Base-by-base conservation (phyloP, 129 eudicot species). In the Rutidosis leptorrhynchoides region DNA sequence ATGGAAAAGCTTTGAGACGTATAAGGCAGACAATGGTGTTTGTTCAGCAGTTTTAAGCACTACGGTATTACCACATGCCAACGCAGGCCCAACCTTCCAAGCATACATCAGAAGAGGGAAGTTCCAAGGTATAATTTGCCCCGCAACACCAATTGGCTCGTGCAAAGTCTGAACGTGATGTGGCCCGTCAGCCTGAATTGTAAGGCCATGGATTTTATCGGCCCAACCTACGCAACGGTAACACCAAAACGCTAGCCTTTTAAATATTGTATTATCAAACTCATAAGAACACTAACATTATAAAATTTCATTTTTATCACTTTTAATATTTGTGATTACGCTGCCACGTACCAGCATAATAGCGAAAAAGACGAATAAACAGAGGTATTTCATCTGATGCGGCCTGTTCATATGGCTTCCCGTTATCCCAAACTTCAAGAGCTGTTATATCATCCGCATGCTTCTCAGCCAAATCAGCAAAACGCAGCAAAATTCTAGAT, bases 391-490 rank as follows among this genome's bases (percentile, higher is more conserved):
- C 97, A 33, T 59, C 63, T 69, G 58, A 7, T 8, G 87, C 76
- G 20, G 96, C 79, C 42, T 87, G 96, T 49, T 81, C 88, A 65
- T 83, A 85, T 16, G 95, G 86, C 78, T 91, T 91, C 72, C 97
- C 96, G 30, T 79, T 87, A 70, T 87, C 96, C 97, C 97, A 91
- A 26, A 83, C 85, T 74, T 91, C 96, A 33, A 91, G 94, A 32
- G 89, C 96, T 33, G 97, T 91, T 62, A 87, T 64, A 59, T 83
- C 96, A 65, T 87, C 80, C 29, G 52, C 80, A 74, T 91, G 83
- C 62, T 91, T 81, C 59, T 91, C 97, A 70, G 83, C 68, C 74
- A 91, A 83, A 83, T 87, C 96, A 72, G 97, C 95, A 69, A 85
- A 85, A 10, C 80, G 78, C 71, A 85, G 63, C 78, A 91, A 63